Conservation (phyloP, 2,329 filamentous ascomycete genomes). For the Monosporascus sp. region DNA sequence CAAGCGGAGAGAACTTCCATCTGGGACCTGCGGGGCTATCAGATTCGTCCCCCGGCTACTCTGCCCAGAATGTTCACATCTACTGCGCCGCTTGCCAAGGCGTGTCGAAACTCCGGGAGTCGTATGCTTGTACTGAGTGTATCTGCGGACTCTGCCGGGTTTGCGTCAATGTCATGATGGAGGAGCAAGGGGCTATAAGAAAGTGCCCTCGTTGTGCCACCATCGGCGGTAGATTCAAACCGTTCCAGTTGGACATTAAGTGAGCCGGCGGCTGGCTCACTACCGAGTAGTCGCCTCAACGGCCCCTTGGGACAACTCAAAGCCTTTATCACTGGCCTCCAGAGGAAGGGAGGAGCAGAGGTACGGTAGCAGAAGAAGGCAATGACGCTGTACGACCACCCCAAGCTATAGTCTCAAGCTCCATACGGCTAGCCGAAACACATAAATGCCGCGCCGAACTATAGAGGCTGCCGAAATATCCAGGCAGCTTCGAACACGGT, state of each 20-base stretch:
- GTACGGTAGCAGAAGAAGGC: background rate
- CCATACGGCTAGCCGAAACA: background rate
- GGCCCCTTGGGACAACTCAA: background rate
- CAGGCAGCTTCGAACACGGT: background rate
- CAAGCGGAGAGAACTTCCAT: constrained; percentile 67
- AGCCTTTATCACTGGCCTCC: background rate
- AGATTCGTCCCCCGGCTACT: constrained; percentile 69
- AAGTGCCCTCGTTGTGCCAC: constrained; percentile 77
- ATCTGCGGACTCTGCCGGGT: constrained; percentile 88
- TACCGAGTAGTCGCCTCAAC: background rate
- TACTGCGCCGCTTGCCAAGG: constrained; percentile 86
- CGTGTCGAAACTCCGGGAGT: constrained; percentile 71
- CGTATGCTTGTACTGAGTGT: constrained; percentile 92
- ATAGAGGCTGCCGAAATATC: background rate
- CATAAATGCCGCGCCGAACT: background rate
- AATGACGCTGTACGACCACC: background rate
- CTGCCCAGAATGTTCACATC: constrained; percentile 74
- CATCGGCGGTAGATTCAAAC: constrained; percentile 75
- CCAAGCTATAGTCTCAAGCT: background rate
- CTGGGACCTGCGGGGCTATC: constrained; percentile 61
- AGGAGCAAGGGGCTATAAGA: constrained; percentile 67
- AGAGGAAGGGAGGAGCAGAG: background rate
- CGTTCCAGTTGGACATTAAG: constrained; percentile 77
- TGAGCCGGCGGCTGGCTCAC: constrained; percentile 33
- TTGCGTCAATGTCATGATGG: constrained; percentile 77